Conservation (phyloP, 225 moss, liverwort and hornwort species). For the Polytrichum formosum region DNA sequence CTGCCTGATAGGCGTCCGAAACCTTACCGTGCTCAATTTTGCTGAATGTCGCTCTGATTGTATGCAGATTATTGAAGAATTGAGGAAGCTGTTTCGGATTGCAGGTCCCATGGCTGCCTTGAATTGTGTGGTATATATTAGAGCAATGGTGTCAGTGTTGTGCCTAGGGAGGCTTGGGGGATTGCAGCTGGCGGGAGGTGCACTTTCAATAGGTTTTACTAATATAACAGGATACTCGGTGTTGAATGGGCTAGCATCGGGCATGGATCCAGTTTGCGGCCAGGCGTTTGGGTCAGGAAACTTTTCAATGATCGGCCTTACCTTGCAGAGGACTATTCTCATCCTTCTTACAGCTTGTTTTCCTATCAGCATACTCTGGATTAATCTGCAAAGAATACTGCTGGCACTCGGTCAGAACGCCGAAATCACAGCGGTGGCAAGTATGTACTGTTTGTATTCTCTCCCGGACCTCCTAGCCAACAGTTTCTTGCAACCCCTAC, state of each 20-base stretch:
- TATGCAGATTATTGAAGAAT: constrained; percentile 62
- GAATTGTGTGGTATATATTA: constrained; percentile 71
- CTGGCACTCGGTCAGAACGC: constrained; percentile 60
- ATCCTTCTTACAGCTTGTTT: constrained; percentile 68
- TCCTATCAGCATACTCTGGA: constrained; percentile 76
- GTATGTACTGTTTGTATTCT: constrained; percentile 69
- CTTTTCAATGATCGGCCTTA: constrained; percentile 67
- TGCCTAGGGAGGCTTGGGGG: constrained; percentile 74
- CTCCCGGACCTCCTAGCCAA: constrained; percentile 78
- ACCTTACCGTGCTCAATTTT: neutral
- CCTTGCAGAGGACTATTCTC: constrained; percentile 77
- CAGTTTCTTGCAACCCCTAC: constrained; percentile 73
- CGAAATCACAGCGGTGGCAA: constrained; percentile 66
- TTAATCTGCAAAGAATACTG: constrained; percentile 65
- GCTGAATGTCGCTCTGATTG: constrained; percentile 4
- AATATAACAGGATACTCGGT: constrained; percentile 92
- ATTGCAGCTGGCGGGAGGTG: constrained; percentile 75
- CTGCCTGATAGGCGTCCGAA: neutral
- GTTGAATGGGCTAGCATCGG: constrained; percentile 71
- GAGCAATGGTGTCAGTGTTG: constrained; percentile 84
- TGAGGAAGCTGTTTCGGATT: constrained; percentile 57
- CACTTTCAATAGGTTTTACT: constrained; percentile 80
- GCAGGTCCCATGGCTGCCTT: constrained; percentile 65
- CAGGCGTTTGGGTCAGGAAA: constrained; percentile 80
- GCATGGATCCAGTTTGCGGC: constrained; percentile 85